Evolutionary conservation across 1,284 basidiomycete species (phyloP).

Genomic region (Marasmius fiardii): DNA sequence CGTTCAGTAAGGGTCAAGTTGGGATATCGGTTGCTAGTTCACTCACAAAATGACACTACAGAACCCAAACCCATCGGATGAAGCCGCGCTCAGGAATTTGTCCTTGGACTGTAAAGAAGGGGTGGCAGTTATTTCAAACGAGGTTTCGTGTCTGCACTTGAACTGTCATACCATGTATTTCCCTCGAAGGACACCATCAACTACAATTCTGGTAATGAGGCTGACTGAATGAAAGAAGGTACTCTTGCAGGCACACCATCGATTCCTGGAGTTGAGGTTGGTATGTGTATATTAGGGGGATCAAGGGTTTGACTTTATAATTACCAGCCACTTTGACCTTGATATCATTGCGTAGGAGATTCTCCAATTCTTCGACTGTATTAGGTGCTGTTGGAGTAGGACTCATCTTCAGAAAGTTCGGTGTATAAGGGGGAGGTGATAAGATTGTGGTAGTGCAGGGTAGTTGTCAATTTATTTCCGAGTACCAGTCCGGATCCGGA

Average conservation of each 20-base stretch:
- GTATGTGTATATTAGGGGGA: not conserved
- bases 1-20: slow-evolving; percentile 2
- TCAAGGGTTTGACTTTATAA: slow-evolving; percentile 19
- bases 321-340: slow-evolving; percentile 93
- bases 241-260: slow-evolving; percentile 47
- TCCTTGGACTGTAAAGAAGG: slow-evolving; percentile 63
- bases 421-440: not conserved
- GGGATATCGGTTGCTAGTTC: not conserved
- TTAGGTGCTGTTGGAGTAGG: slow-evolving; percentile 43
- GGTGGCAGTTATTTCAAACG: not conserved
- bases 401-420: slow-evolving; percentile 17
- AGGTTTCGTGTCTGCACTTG: slow-evolving; percentile 14
- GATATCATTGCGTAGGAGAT: slow-evolving; percentile 58
- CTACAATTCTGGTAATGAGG: slow-evolving; percentile 30
- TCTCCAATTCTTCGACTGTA: slow-evolving; percentile 55
- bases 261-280: slow-evolving; percentile 42
- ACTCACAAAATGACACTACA: slow-evolving; percentile 86
- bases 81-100: slow-evolving; percentile 88
- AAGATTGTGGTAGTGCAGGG: not conserved
- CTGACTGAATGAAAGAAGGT: not conserved
- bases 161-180: slow-evolving; percentile 77
- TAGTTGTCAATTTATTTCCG: too few species aligned
- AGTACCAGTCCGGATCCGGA: too few species aligned
- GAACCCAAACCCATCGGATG: slow-evolving; percentile 86
- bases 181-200: slow-evolving; percentile 91